Base-by-base conservation (phyloP, 768 basidiomycete genomes). In the Tricholoma flavovirens region DNA sequence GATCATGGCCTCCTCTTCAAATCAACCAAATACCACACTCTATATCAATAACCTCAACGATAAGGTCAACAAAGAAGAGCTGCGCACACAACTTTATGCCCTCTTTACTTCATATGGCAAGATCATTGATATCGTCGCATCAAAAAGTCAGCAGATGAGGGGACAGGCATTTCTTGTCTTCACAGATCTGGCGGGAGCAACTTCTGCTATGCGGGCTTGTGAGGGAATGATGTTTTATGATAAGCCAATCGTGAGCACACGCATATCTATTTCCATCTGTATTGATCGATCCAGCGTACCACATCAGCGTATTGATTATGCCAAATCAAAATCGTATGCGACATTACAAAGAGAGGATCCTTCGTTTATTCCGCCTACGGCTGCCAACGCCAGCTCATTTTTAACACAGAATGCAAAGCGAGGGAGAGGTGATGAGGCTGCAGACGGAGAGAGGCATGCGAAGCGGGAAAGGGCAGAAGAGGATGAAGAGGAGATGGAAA, bases 161-260 rank as follows among this genome's bases (percentile, higher is more conserved):
- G 95, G 94, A 19, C 94, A 97, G 72, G 96, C 96, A 1, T 98
- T 97, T 73, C 86, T 98, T 66, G 93, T 96, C 64, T 98, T 97
- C 73, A 81, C 83, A 51, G 96, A 98, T 74, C 84, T 96, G 50
- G 83, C 90, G 9, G 84, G 86, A 53, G 92, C 93, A 56, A 98
- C 96, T 5, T 83, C 92, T 53, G 96, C 96, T 33, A 81, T 98
- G 84, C 82, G 96, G 49, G 92, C 88, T 46, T 88, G 94, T 67
- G 89, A 93, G 65, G 96, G 96, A 54, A 90, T 96, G 83, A 60
- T 83, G 24, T 96, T 96, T 72, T 97, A 96, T 67, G 89, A 93
- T 66, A 94, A 93, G 66, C 89, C 90, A 24, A 79, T 96, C 73
- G 93, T 94, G 70, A 75, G 87, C 77, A n/a, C 33, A 33, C 43